phyloP scores from a whole-genome alignment of 306 rosid species.

The Corylus americana region DNA sequence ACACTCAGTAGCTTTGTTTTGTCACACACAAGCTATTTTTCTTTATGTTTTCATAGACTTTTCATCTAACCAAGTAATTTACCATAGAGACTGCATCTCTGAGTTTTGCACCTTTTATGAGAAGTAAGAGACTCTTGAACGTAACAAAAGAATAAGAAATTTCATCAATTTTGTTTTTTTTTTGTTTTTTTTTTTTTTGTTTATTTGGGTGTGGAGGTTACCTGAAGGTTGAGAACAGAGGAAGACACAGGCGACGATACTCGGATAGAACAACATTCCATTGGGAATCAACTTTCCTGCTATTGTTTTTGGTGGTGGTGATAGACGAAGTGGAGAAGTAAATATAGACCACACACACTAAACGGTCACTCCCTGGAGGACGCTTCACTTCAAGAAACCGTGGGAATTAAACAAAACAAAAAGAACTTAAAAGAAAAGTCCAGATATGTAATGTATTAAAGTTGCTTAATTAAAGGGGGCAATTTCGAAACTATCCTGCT shows the following conservation, averaged over 20 bases:
- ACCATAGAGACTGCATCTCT: neutral
- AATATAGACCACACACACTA: slow-evolving; percentile 52
- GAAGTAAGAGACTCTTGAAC: neutral
- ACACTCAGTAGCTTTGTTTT: neutral
- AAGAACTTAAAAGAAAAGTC: no score
- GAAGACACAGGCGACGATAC: slow-evolving; percentile 41
- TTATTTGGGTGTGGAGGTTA: slow-evolving; percentile 12
- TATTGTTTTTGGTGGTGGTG: slow-evolving; percentile 5
- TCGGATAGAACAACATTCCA: slow-evolving; percentile 48
- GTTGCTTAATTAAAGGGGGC: no score
- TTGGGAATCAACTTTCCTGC: neutral
- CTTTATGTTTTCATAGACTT: neutral
- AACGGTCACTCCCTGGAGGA: no score
- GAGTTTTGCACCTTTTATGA: neutral
- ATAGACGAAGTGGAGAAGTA: slow-evolving; percentile 30
- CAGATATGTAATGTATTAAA: no score
- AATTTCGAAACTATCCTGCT: no score
- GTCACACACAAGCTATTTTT: neutral
- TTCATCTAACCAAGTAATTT: neutral
- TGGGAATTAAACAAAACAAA: no score
- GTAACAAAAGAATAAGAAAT: neutral
- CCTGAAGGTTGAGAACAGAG: slow-evolving; percentile 53
- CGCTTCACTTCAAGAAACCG: no score
- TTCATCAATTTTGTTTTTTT: neutral
- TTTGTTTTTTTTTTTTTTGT: neutral